These are phyloP conservation scores for Cyphellophora europaea DNA, from an alignment of 2,329 filamentous ascomycete species.

Conservation along the genomic window DNA sequence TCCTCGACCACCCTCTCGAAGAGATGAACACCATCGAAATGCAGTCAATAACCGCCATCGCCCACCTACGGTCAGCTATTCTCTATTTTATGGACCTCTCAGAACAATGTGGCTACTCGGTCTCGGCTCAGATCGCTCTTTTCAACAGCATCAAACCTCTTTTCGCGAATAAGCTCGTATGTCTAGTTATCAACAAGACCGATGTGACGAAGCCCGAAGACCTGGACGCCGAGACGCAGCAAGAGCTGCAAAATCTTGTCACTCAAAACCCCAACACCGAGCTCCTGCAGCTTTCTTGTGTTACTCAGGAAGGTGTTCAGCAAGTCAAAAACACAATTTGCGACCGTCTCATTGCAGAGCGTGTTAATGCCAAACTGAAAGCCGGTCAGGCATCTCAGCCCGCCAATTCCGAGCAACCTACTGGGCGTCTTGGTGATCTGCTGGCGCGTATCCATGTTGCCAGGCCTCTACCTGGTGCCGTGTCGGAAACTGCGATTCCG, in stretches of 20 bases:
- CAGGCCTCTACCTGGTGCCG: conserved; percentile 73
- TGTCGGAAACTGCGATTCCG: conserved; percentile 77
- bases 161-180: conserved; percentile 95
- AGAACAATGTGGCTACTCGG: conserved; percentile 92
- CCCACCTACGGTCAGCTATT: conserved; percentile 88
- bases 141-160: conserved; percentile 96
- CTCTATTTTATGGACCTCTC: conserved; percentile 98
- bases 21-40: conserved; percentile 99
- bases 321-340: conserved; percentile 91
- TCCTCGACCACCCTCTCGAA: conserved; percentile 91
- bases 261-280: conserved; percentile 78
- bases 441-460: conserved; percentile 94
- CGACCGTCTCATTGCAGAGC: conserved; percentile 82
- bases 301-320: conserved; percentile 88
- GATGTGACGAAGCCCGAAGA: conserved; percentile 84
- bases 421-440: conserved; percentile 78
- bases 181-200: conserved; percentile 97
- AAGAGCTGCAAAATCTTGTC: conserved; percentile 67
- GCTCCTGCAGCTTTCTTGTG: conserved; percentile 86
- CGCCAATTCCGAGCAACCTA: conserved; percentile 62
- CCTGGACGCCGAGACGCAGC: conserved; percentile 67
- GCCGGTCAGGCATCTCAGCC: conserved; percentile 78
- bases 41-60: conserved; percentile 96
- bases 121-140: conserved; percentile 83
- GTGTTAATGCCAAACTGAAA: conserved; percentile 93